Base-by-base conservation (phyloP, 2,329 filamentous ascomycete genomes). In the Leptosphaerulina australis region DNA sequence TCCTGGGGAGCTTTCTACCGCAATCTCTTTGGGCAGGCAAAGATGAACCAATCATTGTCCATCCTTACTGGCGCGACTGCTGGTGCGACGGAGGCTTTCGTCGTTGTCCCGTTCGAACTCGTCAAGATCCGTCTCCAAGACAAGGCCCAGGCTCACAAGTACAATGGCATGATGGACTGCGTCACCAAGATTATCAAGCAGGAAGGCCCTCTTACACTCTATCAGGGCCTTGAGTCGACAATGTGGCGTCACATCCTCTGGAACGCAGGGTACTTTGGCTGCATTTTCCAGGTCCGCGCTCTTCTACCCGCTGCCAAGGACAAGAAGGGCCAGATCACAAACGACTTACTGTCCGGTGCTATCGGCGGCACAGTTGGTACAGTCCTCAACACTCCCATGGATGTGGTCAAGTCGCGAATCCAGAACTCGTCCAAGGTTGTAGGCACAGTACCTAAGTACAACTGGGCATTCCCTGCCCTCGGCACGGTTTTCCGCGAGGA, bases 121-220 rank as follows among this genome's bases (percentile, higher is more conserved):
- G 88, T 99, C 82, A 99, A 99, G 84, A 99, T 99, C 72, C 88
- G 94, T 62, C 83, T 99, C 36, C 94, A 99, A 76, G 94, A 99
- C 79, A 91, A 90, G 77, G 91, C 93, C 12, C 94, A 91, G 40
- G 91, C 93, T 31, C 85, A 88, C 71, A 96, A 90, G 75, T 94
- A 94, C 79, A 88, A 79, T 59, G 89, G 90, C 74, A 88, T 90
- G 81, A 64, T 92, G 26, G 90, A 95, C 76, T 88, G 87, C 55
- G 83, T 94, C 21, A 74, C 79, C 64, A 92, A 94, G 84, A 96
- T 91, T 30, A 81, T 97, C 63, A 84, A 84, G 71, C 81, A 86
- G 53, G 93, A 97, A 76, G 93, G 94, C 6, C 77, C 87, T 12
- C 80, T 97, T 57, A 90, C 93, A 53, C 81, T 99, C 71, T 99